These are phyloP conservation scores for Phaffomyces thermotolerans DNA, from an alignment of 805 yeast genomes.

Conservation along the genomic window DNA sequence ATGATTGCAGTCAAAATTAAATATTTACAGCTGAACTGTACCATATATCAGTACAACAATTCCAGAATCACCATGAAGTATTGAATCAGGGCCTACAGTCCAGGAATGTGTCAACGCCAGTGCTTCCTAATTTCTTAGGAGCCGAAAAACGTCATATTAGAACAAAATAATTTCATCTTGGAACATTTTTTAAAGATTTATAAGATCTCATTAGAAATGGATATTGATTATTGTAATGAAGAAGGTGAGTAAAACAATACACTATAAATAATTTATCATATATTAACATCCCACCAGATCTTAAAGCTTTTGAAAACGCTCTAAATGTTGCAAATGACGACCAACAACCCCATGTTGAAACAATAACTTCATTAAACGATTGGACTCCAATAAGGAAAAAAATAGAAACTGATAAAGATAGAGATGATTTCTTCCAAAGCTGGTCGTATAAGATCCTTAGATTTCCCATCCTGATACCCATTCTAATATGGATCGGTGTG, in stretches of 20 bases:
- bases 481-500: slow-evolving; percentile 46
- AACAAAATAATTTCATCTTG: no score
- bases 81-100: no score
- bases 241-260: slow-evolving; percentile 12
- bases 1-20: no score
- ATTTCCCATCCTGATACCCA: slow-evolving; percentile 55
- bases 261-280: neutral
- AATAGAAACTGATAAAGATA: slow-evolving; percentile 8
- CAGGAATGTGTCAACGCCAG: no score
- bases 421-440: slow-evolving; percentile 28
- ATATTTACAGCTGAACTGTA: no score
- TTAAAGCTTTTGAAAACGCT: slow-evolving; percentile 32
- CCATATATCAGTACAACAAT: no score
- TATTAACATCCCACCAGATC: slow-evolving; percentile 16
- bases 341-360: slow-evolving; percentile 22
- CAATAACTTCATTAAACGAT: slow-evolving; percentile 36
- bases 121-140: no score
- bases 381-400: slow-evolving; percentile 38
- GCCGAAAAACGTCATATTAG: no score
- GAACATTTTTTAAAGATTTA: no score
- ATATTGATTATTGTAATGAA: slow-evolving; percentile 26
- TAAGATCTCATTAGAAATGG: slow-evolving; percentile 3
- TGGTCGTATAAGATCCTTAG: slow-evolving; percentile 44
- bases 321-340: slow-evolving; percentile 11
- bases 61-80: no score